These are phyloP conservation scores for Wickerhamiella musiphila DNA, from an alignment of 805 yeast species.

Conservation along the genomic window DNA sequence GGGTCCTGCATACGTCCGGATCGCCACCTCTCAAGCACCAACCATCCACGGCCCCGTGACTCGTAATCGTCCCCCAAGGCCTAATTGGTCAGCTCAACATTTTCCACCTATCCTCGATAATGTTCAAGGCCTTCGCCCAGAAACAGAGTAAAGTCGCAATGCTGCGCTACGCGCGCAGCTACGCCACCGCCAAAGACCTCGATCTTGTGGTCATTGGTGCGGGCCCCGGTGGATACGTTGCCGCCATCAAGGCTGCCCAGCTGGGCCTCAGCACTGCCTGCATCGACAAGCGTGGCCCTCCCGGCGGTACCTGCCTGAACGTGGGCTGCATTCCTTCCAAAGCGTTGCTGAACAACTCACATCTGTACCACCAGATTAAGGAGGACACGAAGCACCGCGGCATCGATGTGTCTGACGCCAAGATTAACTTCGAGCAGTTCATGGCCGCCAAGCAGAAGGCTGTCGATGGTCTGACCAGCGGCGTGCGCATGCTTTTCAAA, in stretches of 20 bases:
- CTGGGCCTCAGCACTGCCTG: constrained; percentile 89
- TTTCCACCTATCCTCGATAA: too few relatives aligned
- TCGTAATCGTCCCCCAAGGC: too few relatives aligned
- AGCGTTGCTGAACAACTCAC: constrained; percentile 87
- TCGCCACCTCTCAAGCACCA: too few relatives aligned
- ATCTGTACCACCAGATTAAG: constrained; percentile 72
- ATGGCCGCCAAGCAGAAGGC: constrained; percentile 86
- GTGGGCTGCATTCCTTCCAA: constrained; percentile 99
- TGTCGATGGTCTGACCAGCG: constrained; percentile 78
- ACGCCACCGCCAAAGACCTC: constrained; percentile 35
- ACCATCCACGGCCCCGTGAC: too few relatives aligned
- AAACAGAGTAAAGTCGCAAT: too few relatives aligned
- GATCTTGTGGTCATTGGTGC: constrained; percentile 95
- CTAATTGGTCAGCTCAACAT: too few relatives aligned
- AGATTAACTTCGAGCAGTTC: constrained; percentile 57
- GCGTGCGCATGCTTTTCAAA: constrained; percentile 88
- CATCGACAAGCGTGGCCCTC: constrained; percentile 85
- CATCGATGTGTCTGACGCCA: constrained; percentile 62
- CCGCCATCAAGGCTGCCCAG: constrained; percentile 98
- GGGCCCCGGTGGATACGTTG: constrained; percentile 99
- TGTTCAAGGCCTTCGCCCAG: too few relatives aligned
- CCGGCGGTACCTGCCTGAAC: constrained; percentile 97
- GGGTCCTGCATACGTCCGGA: too few relatives aligned
- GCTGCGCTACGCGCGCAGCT: too few relatives aligned
- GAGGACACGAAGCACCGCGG: constrained; percentile 80